These are phyloP conservation scores for Vanderwaltozyma yarrowii DNA, from an alignment of 805 yeast genomes.

Conservation along the genomic window DNA sequence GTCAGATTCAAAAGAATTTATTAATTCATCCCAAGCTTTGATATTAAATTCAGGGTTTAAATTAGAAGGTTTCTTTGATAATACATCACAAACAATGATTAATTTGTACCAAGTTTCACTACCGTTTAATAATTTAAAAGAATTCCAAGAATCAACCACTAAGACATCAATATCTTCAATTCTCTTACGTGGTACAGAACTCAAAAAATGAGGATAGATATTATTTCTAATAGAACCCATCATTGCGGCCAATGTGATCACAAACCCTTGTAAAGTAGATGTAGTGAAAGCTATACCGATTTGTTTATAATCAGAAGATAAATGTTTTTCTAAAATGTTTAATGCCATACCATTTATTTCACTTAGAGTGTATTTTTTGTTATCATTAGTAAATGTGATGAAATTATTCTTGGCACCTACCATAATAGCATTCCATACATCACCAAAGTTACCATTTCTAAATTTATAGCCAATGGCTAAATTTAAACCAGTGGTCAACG, in stretches of 20 bases:
- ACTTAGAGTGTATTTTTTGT: constrained; percentile 7
- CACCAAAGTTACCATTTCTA: constrained; percentile 67
- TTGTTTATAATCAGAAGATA: constrained; percentile 6
- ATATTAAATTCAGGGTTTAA: constrained; percentile 6
- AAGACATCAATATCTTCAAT: constrained; percentile 24
- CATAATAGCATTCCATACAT: constrained; percentile 54
- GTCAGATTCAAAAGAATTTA: constrained; percentile 7
- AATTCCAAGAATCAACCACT: constrained; percentile 23
- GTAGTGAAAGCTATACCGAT: constrained; percentile 25
- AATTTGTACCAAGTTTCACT: constrained; percentile 24
- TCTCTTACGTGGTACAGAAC: constrained; percentile 24
- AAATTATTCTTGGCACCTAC: constrained; percentile 13
- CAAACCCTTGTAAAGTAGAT: constrained; percentile 30
- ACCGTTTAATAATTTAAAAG: constrained; percentile 14
- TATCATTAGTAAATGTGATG: constrained; percentile 20
- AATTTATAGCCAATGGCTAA: constrained; percentile 53
- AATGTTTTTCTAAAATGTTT: constrained; percentile 7
- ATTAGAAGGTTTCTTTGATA: background rate
- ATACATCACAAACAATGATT: constrained; percentile 26
- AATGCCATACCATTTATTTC: constrained; percentile 20
- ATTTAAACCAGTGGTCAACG: constrained; percentile 58
- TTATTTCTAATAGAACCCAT: constrained; percentile 28
- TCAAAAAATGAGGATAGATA: constrained; percentile 33
- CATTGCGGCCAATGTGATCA: constrained; percentile 36
- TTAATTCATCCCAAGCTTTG: constrained; percentile 19